Percentiles rank a stretch among this genome's conserved stretches.
These are phyloP conservation scores for Pythium guiyangense DNA, from an alignment of 352 stramenopile genomes.

Conservation along the genomic window DNA sequence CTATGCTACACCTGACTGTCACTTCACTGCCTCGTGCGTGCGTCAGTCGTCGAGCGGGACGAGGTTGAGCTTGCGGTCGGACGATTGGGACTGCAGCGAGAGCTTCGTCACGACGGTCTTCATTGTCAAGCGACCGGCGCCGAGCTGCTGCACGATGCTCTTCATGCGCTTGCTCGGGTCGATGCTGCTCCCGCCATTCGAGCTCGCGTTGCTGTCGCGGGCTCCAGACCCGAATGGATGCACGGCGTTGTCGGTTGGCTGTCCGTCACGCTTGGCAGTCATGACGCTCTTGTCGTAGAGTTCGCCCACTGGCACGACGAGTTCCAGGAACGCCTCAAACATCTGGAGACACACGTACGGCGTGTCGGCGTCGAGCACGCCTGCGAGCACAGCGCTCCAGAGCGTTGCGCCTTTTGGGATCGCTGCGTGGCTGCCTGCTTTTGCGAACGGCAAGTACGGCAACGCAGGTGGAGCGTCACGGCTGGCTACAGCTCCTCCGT, in stretches of 20 bases:
- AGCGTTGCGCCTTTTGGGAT: constrained; percentile 13
- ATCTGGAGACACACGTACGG: constrained; percentile 31
- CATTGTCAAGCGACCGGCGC: neutral
- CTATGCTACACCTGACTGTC: too few relatives aligned
- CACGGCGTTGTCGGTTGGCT: too few relatives aligned
- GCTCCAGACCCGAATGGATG: neutral
- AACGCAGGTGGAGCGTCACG: neutral
- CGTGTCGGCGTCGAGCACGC: constrained; percentile 17
- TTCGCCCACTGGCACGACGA: constrained; percentile 24
- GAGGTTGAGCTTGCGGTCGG: neutral
- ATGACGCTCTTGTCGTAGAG: constrained; percentile 12
- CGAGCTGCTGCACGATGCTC: constrained; percentile 13
- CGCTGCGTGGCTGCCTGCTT: neutral
- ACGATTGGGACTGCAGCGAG: neutral
- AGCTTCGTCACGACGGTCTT: constrained; percentile 9
- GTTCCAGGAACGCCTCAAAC: constrained; percentile 35
- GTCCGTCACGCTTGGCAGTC: neutral
- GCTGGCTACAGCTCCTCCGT: too few relatives aligned
- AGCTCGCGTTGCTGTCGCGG: neutral
- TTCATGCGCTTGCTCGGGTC: constrained; percentile 2
- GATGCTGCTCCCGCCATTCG: neutral
- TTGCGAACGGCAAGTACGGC: constrained; percentile 5
- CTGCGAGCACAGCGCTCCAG: constrained; percentile 17
- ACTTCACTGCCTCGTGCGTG: too few relatives aligned
- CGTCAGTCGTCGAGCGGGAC: neutral